Base-by-base conservation (phyloP, 2,329 filamentous ascomycete species). In the Ophiostoma montium region DNA sequence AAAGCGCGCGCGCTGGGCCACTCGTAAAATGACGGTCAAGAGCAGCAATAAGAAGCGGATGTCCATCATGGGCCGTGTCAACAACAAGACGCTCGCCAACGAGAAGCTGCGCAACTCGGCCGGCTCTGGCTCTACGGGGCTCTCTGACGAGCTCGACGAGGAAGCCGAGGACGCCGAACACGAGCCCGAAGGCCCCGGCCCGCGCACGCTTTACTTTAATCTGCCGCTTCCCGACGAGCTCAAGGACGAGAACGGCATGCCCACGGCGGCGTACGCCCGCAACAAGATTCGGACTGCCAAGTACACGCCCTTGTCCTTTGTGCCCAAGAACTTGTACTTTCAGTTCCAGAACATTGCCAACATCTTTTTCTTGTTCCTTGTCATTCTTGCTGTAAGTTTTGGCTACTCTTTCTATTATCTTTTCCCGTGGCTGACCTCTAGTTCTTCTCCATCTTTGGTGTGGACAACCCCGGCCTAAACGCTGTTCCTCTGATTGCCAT, bases 271-370 rank as follows among this genome's bases (percentile, higher is more conserved):
- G 19, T 98, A 83, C 64, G 75, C 85, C 45, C 76, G 90, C 57
- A 98, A 98, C 72, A 98, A 98, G 73, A 95, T 98, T 63, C 78
- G 94, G 58, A 98, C 92, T 3, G 86, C 92, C 52, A 98, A 96
- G 67, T 98, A 98, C 65, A 98, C 92, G 8, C 84, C 94, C 9
- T 66, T 98, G 55, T 94, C 86, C 52, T 98, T 98, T 66, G 66
- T 98, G 27, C 92, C 92, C 13, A 96, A 96, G 70, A 96, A 98
- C 66, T 63, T 98, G 61, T 98, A 83, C 80, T 86, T 94, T 56
- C 94, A 98, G 66, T 96, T 98, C 62, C 90, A 98, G 67, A 96
- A 96, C 62, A 84, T 98, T 60, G 92, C 92, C 61, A 98, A 98
- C 65, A 83, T 96, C 48, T 98, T 96, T 69, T 98, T 98, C 75